These are phyloP conservation scores for Akanthomyces lecanii DNA, from an alignment of 2,329 filamentous ascomycete genomes.

Conservation along the genomic window DNA sequence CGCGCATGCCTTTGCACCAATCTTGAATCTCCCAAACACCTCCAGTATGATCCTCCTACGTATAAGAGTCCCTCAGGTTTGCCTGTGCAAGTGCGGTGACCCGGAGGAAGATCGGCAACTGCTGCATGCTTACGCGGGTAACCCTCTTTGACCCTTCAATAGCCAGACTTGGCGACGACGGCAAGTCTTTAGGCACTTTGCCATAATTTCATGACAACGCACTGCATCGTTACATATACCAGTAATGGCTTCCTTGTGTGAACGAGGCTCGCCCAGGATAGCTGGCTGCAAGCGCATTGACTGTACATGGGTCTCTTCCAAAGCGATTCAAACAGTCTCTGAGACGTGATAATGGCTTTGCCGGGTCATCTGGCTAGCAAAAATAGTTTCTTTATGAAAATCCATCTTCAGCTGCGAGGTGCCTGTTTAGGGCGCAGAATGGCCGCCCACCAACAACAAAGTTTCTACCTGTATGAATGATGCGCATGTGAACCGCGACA, in stretches of 20 bases:
- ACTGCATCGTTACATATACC: background rate
- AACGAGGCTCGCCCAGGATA: background rate
- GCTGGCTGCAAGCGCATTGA: conserved; percentile 2
- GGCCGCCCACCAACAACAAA: background rate
- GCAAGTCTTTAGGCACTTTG: background rate
- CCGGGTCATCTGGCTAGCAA: no score
- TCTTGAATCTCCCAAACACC: background rate
- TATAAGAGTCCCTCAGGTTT: background rate
- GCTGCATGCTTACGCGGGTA: background rate
- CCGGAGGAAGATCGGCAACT: background rate
- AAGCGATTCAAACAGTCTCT: background rate
- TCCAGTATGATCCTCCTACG: background rate
- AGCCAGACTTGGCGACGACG: background rate
- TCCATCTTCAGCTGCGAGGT: background rate
- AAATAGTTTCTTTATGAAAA: background rate
- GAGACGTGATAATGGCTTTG: background rate
- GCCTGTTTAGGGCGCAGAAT: background rate
- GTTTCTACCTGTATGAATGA: background rate
- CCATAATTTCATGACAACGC: background rate
- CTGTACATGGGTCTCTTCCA: background rate
- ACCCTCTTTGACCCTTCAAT: background rate
- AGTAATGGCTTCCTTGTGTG: no score
- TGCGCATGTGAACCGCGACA: background rate
- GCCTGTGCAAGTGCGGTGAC: background rate
- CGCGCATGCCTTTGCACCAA: background rate